Conservation (phyloP, 2,329 filamentous ascomycete genomes). For the Fusarium scirpi region DNA sequence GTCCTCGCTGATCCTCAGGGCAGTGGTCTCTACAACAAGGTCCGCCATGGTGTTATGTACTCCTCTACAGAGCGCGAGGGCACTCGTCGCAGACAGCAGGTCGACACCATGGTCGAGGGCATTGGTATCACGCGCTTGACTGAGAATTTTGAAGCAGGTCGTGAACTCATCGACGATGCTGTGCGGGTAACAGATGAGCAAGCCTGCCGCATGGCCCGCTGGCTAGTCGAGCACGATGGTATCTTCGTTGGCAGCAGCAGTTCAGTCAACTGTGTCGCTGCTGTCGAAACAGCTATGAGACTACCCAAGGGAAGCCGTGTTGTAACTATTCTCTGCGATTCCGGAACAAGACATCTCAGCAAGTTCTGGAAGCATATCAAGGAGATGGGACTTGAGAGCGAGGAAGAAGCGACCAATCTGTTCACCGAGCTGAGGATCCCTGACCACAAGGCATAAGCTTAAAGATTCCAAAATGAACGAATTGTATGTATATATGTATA, state of each 20-base stretch:
- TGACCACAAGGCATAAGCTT: conserved; percentile 16
- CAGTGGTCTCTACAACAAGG: conserved; percentile 90
- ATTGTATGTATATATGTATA: conserved; percentile 17
- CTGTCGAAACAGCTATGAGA: conserved; percentile 74
- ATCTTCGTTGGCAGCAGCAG: conserved; percentile 95
- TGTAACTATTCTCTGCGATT: conserved; percentile 88
- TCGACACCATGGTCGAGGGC: conserved; percentile 96
- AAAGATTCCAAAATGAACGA: conserved; percentile 9
- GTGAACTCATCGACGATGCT: conserved; percentile 89
- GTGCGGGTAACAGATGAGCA: conserved; percentile 89
- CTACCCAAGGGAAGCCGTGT: conserved; percentile 73
- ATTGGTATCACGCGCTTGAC: conserved; percentile 97
- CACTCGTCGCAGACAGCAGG: conserved; percentile 87
- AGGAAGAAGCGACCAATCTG: conserved; percentile 59
- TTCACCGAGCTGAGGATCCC: conserved; percentile 63
- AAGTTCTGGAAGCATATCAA: conserved; percentile 86
- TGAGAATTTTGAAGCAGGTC: conserved; percentile 88
- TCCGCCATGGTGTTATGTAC: conserved; percentile 97
- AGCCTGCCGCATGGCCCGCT: conserved; percentile 92
- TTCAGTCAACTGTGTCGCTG: conserved; percentile 94
- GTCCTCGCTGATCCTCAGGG: conserved; percentile 95
- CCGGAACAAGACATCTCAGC: conserved; percentile 83
- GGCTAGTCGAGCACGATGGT: conserved; percentile 94
- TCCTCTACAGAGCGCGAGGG: conserved; percentile 89
- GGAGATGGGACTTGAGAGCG: conserved; percentile 70